Percentiles rank a stretch among this genome's conserved stretches.
These are phyloP conservation scores for Saccharum officinarum DNA, from an alignment of 176 grass and related monocot genomes.

Conservation along the genomic window DNA sequence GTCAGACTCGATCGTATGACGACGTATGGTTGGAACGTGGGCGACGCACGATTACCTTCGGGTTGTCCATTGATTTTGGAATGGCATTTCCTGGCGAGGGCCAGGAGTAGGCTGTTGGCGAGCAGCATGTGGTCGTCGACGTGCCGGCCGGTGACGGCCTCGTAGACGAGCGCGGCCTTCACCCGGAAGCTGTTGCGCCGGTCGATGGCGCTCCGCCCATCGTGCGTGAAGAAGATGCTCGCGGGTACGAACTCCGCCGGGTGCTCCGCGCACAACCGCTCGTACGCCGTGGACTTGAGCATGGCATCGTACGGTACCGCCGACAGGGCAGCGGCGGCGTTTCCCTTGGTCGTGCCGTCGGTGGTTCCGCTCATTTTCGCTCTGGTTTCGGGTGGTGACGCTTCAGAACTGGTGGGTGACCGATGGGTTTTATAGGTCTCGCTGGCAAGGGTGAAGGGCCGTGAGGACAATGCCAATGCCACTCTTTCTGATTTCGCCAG, in stretches of 20 bases:
- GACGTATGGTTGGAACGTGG: too few species aligned
- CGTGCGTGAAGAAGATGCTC: conserved; percentile 36
- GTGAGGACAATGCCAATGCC: not conserved
- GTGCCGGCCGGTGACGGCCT: conserved; percentile 29
- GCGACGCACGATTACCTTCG: too few species aligned
- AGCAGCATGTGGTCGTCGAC: not conserved
- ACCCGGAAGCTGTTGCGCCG: conserved; percentile 52
- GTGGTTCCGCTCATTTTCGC: not conserved
- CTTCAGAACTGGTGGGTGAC: not conserved
- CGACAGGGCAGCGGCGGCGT: not conserved
- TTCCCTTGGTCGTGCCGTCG: too few species aligned
- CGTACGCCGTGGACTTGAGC: conserved; percentile 22
- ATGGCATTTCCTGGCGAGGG: conserved; percentile 7
- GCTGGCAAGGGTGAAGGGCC: not conserved
- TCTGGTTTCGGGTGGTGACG: not conserved
- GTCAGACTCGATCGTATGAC: too few species aligned
- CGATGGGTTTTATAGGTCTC: conserved; percentile 32
- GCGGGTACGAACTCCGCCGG: conserved; percentile 34
- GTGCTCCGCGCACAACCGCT: conserved; percentile 26
- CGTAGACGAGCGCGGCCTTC: conserved; percentile 48
- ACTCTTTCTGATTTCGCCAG: not conserved
- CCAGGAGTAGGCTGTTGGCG: conserved; percentile 21
- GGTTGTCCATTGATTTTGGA: not conserved
- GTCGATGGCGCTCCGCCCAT: not conserved
- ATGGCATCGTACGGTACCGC: not conserved